phyloP scores from a whole-genome alignment of 139 green algal genomes.

The Micractinium conductrix region DNA sequence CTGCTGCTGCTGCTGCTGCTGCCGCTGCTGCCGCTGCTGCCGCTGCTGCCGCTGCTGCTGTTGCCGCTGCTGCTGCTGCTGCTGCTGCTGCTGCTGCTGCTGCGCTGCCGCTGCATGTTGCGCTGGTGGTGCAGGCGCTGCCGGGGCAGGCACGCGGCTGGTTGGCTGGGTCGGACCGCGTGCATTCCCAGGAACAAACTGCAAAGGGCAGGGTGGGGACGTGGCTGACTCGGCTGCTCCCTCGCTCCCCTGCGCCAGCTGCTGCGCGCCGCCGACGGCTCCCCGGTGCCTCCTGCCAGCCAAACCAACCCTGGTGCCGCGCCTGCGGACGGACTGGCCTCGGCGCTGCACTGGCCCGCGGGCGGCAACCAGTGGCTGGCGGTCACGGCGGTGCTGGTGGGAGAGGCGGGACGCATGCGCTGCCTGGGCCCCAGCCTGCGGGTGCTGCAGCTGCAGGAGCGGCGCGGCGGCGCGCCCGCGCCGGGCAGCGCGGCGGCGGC shows the following conservation, averaged over 20 bases:
- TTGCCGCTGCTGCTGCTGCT: too few species aligned
- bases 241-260: background rate
- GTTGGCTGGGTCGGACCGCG: too few species aligned
- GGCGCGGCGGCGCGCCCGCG: background rate
- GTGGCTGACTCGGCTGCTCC: too few species aligned
- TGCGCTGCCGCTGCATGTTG: too few species aligned
- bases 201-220: too few species aligned
- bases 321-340: background rate
- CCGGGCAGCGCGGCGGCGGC: background rate
- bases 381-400: conserved; percentile 37
- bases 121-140: too few species aligned
- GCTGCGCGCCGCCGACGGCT: background rate
- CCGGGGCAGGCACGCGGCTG: too few species aligned
- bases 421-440: conserved; percentile 38
- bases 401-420: conserved; percentile 29
- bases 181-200: too few species aligned
- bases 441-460: conserved; percentile 29
- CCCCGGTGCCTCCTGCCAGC: background rate
- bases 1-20: too few species aligned
- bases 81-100: too few species aligned
- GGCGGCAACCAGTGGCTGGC: conserved; percentile 38
- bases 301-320: background rate
- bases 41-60: too few species aligned
- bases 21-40: too few species aligned
- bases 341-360: conserved; percentile 25